These are phyloP conservation scores for Lactifluus subvellereus DNA, from an alignment of 768 basidiomycete genomes.

Conservation along the genomic window DNA sequence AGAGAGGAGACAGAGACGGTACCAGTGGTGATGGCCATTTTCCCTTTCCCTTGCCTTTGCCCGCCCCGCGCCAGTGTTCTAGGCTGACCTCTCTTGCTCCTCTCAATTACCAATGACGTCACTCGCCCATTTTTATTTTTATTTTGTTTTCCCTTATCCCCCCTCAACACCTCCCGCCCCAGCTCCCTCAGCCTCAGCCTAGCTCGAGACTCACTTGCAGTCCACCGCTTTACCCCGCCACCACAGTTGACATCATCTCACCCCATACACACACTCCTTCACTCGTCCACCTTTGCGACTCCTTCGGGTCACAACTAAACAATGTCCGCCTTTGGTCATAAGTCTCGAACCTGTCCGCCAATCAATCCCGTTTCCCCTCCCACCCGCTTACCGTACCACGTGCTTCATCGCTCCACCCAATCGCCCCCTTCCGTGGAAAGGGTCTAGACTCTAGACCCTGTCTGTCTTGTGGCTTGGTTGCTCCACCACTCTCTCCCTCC, in stretches of 20 bases:
- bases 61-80: conserved; percentile 19
- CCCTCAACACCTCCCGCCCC: not conserved
- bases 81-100: conserved; percentile 4
- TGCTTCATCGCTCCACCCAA: conserved; percentile 18
- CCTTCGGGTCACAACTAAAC: not conserved
- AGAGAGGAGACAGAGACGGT: not conserved
- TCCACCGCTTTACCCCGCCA: not conserved
- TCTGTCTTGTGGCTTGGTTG: too few species aligned
- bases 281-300: not conserved
- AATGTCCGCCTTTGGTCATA: not conserved
- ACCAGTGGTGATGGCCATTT: conserved; percentile 1
- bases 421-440: conserved; percentile 13
- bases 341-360: conserved; percentile 18
- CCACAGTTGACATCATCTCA: conserved; percentile 2
- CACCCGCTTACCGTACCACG: conserved; percentile 12
- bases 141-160: not conserved
- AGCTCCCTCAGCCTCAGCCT: not conserved
- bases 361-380: conserved; percentile 1
- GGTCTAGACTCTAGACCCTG: conserved; percentile 6
- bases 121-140: conserved; percentile 4
- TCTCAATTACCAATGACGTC: conserved; percentile 11
- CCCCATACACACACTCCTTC: not conserved
- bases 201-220: not conserved
- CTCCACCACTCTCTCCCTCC: not conserved
- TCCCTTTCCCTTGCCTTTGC: not conserved